Evolutionary conservation across 2,329 filamentous ascomycete genomes (phyloP).

Genomic region (Microdochium trichocladiopsis): DNA sequence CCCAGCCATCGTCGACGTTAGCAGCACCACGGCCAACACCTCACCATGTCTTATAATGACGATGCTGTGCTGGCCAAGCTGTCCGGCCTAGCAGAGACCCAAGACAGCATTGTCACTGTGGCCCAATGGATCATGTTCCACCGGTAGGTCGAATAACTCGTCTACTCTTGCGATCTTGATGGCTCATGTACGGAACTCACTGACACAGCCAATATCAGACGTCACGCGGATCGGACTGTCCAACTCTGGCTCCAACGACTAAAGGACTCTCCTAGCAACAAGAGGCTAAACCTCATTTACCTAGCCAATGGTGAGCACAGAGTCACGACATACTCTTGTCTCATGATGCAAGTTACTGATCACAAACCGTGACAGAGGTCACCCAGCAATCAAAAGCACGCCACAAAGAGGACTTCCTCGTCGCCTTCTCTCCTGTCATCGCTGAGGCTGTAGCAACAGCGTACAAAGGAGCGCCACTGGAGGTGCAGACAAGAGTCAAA

Average conservation of each 20-base stretch:
- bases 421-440: constrained; percentile 85
- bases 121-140: constrained; percentile 99
- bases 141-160: constrained; percentile 48
- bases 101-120: constrained; percentile 92
- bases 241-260: constrained; percentile 87
- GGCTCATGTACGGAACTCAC: constrained; percentile 7
- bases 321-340: no score
- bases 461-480: constrained; percentile 80
- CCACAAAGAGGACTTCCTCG: constrained; percentile 85
- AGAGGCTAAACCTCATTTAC: constrained; percentile 86
- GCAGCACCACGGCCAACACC: constrained; percentile 3
- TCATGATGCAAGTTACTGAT: no score
- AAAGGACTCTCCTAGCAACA: constrained; percentile 78
- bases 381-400: constrained; percentile 93
- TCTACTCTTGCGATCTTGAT: not conserved
- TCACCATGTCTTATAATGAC: constrained; percentile 84
- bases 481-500: constrained; percentile 81
- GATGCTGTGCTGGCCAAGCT: constrained; percentile 94
- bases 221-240: constrained; percentile 86
- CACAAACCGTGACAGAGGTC: no score
- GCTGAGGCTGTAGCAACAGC: constrained; percentile 85
- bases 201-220: constrained; percentile 43
- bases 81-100: constrained; percentile 90
- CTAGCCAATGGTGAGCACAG: constrained; percentile 74
- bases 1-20: not conserved